Percentiles rank a stretch among this genome's conserved stretches.
phyloP scores from a whole-genome alignment of 202 grass and related monocot species.

The Hordeum pubiflorum region DNA sequence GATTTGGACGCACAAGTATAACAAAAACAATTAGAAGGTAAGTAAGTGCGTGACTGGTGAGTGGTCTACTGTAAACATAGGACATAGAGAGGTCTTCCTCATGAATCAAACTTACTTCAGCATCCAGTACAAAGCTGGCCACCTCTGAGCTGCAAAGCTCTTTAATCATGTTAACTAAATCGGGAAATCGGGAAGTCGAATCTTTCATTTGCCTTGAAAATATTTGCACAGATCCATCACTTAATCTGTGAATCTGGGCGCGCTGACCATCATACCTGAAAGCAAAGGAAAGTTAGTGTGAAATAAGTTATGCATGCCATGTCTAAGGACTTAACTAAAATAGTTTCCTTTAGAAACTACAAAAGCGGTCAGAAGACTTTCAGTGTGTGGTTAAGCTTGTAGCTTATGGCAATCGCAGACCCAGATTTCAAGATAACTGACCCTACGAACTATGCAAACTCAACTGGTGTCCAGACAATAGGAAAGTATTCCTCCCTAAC shows the following conservation, averaged over 20 bases:
- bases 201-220: constrained; percentile 99
- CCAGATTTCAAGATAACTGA: not conserved
- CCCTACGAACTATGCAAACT: constrained; percentile 5
- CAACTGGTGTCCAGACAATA: not conserved
- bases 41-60: constrained; percentile 27
- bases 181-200: constrained; percentile 75
- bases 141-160: constrained; percentile 53
- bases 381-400: not conserved
- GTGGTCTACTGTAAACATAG: constrained; percentile 1
- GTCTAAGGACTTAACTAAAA: constrained; percentile 5
- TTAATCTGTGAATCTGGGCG: constrained; percentile 88
- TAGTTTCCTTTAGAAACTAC: not conserved
- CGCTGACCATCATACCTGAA: constrained; percentile 96
- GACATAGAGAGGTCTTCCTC: constrained; percentile 10
- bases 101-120: constrained; percentile 54
- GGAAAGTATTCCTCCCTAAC: not conserved
- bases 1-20: constrained; percentile 10
- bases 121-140: constrained; percentile 75
- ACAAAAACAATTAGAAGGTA: constrained; percentile 24
- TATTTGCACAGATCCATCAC: constrained; percentile 67
- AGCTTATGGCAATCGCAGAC: constrained; percentile 10
- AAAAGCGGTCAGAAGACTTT: not conserved
- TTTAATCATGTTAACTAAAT: constrained; percentile 74
- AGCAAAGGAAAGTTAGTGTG: constrained; percentile 9
- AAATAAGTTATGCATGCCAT: not conserved